A percentile compares a stretch with the other conserved stretches of the same genome.
Evolutionary conservation across 371 early-diverging fungal species (phyloP).

Genomic region (Mortierella sp.): DNA sequence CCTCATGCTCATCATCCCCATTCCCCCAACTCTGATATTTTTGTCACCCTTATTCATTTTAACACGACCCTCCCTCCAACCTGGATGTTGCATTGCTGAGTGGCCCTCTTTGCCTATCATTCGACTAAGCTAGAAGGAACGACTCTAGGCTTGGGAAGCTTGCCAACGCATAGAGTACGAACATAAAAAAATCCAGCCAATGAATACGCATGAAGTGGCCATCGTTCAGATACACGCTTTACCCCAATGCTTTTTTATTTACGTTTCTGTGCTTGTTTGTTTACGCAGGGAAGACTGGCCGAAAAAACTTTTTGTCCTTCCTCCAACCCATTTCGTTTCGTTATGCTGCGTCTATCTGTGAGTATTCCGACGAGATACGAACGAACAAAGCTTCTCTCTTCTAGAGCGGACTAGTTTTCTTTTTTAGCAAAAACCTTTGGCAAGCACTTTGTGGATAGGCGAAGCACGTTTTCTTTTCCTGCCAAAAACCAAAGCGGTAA

Average conservation of each 20-base stretch:
- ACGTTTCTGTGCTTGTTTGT: constrained; percentile 9
- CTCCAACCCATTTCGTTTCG: neutral
- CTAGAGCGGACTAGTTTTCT: neutral
- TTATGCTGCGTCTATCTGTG: neutral
- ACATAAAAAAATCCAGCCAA: neutral
- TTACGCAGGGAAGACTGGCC: neutral
- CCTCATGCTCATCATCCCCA: neutral
- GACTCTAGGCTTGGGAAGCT: neutral
- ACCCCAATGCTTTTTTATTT: constrained; percentile 9
- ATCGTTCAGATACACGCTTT: neutral
- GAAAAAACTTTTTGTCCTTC: neutral
- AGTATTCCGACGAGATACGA: neutral
- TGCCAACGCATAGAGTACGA: neutral
- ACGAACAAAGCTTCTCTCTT: neutral
- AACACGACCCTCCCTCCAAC: neutral
- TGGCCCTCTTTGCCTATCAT: neutral
- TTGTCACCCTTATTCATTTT: neutral
- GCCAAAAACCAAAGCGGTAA: neutral
- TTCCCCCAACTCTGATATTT: neutral
- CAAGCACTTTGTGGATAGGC: neutral
- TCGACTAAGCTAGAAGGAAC: neutral
- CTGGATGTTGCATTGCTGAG: neutral
- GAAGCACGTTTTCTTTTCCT: neutral
- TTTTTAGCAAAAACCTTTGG: neutral
- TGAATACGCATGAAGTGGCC: constrained; percentile 6